Evolutionary conservation across 2,329 filamentous ascomycete species (phyloP), one percentile per base, ranked within the genome.

Genomic region (Colletotrichum brevisporum): DNA sequence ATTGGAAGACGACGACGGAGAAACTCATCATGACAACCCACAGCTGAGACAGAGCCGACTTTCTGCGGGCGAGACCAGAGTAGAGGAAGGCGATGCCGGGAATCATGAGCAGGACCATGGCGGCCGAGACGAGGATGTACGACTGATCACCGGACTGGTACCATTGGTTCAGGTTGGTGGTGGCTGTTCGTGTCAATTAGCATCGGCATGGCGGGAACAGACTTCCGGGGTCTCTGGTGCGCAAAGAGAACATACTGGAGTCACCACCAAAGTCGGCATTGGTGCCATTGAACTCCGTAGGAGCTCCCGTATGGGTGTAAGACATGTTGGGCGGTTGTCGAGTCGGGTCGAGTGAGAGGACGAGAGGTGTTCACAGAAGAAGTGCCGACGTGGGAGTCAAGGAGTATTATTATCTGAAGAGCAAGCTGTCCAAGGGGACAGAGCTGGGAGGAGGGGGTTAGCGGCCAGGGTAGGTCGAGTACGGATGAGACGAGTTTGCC

Each of bases 71-170:
- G 74, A 98, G 91, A 74, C 96, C 96, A 13, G 95, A 98, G 85
- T 99, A 99, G 73, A 99, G 90, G 83, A 99, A 98, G 64, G 94
- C 95, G 75, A 99, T 95, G 76, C 96, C 96, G 36, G 96, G 96
- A 36, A 98, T 87, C 96, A 98, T 99, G 83, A 98, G 84, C 84
- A 98, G 83, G 73, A 98, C 95, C 92, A 98, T 97, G 79, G 93
- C 95, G 70, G 95, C 89, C 70, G 93, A 88, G 76, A 98, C 82
- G 80, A 98, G 87, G 81, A 98, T 98, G 85, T 93, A 98, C 79
- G 95, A 94, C 83, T 95, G 92, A 82, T 99, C 96, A 77, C 96
- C 96, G 6, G 94, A 86, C 74, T 93, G 88, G 83, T 92, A 98
- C 94, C 94, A 97, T 89, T 97, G 94, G 87, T 98, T 98, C 79